Evolutionary conservation across 192 early-diverging fungal genomes (phyloP), one percentile per base, ranked within the genome.

Genomic region (Coemansia reversa): DNA sequence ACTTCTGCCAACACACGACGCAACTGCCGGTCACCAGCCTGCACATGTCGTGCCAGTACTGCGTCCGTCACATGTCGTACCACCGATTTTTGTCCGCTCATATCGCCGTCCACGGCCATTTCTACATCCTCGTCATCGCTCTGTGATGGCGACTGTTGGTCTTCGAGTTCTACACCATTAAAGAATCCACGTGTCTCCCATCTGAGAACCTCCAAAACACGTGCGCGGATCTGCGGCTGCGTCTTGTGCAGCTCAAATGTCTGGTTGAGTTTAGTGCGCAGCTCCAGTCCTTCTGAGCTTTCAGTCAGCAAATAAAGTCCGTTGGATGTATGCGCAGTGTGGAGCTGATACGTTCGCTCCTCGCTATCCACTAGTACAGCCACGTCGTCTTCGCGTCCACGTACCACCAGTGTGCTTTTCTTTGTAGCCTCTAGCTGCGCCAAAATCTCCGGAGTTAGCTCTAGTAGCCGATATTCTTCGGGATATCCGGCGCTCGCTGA

Each of bases 251-350:
- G 72, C 66, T 81, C 78, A 45, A 69, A 64, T n/a, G 65, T 71
- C 67, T 82, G 79, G 70, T 70, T 69, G 45, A 74, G 59, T 33
- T 68, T 67, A 12, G 70, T 50, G 22, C 65, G 62, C 52, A 82
- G 64, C 66, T 29, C n/a, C 22, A 81, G 39, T 5, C 22, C 53
- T 6, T 19, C 69, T n/a, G 49, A 42, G 12, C 57, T 57, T 4
- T 16, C 57, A 0, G 66, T 50, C 12, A 82, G 22, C 32, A 82
- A 58, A 57, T 82, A 76, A 20, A 82, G 63, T 58, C 62, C 70
- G 61, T 81, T 81, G 4, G 79, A 81, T 7, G 79, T 81, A 45
- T 81, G 79, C 7, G 74, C 69, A 2, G 72, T 81, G 60, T 68
- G 69, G 22, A 81, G 59, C 51, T 66, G 48, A 30, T 75, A 66